These are phyloP conservation scores for Xylogone sp. DNA, from an alignment of 2,329 filamentous ascomycete genomes.

Conservation along the genomic window DNA sequence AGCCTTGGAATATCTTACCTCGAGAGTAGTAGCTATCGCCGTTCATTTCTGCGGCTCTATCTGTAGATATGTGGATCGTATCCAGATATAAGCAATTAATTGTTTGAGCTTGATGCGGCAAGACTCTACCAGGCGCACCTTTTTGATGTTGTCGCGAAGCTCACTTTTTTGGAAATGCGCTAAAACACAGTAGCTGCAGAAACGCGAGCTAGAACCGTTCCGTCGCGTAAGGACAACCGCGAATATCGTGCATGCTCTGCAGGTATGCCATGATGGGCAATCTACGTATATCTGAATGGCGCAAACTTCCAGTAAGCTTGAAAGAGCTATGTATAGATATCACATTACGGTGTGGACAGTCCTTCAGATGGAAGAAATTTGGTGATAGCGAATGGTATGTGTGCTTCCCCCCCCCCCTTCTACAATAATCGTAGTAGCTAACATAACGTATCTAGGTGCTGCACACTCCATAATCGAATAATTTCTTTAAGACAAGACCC, in stretches of 20 bases:
- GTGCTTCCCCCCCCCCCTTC: background rate
- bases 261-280: conserved; percentile 20
- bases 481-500: conserved; percentile 81
- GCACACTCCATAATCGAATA: conserved; percentile 80
- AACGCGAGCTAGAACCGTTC: background rate
- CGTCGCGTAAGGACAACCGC: background rate
- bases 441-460: conserved; percentile 52
- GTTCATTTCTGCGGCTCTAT: conserved; percentile 60
- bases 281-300: conserved; percentile 69
- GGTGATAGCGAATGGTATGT: conserved; percentile 76
- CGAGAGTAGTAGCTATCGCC: conserved; percentile 77
- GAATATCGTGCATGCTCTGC: background rate
- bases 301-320: conserved; percentile 76
- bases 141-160: background rate
- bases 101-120: background rate
- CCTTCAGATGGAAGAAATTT: conserved; percentile 90
- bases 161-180: background rate
- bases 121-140: background rate
- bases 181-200: background rate
- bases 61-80: background rate
- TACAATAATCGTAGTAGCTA: conserved; percentile 15
- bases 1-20: conserved; percentile 46
- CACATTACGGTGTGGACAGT: conserved; percentile 90
- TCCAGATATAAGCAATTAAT: background rate
- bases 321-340: conserved; percentile 92